phyloP scores from a whole-genome alignment of 2,329 filamentous ascomycete genomes.

The Pseudogymnoascus sp. region DNA sequence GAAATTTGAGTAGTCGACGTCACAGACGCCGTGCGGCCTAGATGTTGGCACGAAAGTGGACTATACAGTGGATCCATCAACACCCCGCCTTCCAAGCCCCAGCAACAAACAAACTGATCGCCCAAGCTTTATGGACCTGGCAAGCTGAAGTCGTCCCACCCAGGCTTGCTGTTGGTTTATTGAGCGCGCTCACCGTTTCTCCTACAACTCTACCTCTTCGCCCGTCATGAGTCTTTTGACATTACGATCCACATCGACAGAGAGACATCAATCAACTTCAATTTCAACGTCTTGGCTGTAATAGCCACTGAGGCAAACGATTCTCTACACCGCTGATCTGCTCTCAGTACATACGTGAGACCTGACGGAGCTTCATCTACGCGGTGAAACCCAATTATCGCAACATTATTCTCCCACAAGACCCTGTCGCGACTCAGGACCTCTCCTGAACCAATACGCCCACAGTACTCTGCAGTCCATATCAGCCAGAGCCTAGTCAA shows the following conservation, averaged over 20 bases:
- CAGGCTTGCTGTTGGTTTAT: not conserved
- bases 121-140: not conserved
- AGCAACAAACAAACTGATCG: not conserved
- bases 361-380: not conserved
- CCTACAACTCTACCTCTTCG: not conserved
- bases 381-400: constrained; percentile 1
- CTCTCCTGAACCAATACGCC: not conserved
- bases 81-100: not conserved
- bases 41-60: constrained; percentile 2
- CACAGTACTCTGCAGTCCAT: not conserved
- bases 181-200: not conserved
- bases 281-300: not conserved
- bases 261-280: not conserved
- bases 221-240: not conserved
- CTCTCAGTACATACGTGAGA: not conserved
- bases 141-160: constrained; percentile 5
- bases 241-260: not conserved
- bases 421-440: not conserved
- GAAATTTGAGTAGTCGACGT: not conserved
- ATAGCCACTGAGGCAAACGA: not conserved
- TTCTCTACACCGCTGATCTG: not conserved
- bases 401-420: not conserved
- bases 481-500: constrained; percentile 1
- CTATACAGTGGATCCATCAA: not conserved
- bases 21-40: not conserved